Base-by-base conservation (phyloP, 345 rosid species). In the Fremontodendron californicum region DNA sequence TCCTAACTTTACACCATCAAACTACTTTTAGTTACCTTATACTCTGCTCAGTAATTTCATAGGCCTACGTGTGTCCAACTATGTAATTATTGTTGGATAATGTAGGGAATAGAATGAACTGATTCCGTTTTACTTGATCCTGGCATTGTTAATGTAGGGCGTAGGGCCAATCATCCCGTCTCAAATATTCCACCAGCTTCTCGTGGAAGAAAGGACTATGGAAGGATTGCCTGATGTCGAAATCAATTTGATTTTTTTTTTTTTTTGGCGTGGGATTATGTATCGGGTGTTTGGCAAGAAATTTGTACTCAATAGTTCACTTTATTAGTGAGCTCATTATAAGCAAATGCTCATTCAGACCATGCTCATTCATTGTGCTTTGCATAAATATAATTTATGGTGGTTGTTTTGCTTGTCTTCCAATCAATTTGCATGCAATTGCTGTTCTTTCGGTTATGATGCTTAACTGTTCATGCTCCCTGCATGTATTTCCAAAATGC, bases 181-280 rank as follows among this genome's bases (percentile, higher is more conserved):
- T 79, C 92, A 42, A 91, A 88, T 87, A 86, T 92, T 66, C 93
- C 87, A 19, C 88, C 99, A 19, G 75, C 97, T 81, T 89, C 96
- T 55, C 93, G 93, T 46, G 96, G 94, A 79, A 93, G 91, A 85
- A 91, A 88, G 86, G 99, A 96, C 83, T 85, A 86, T 74, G 99
- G 96, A 84, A 92, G 92, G 87, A 90, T 92, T 81, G 82, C 91
- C 74, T 93, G 85, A 87, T 81, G 84, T 82, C 42, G 81, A 74
- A 71, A 81, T 79, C 78, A 40, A 75, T 71, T 80, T 80, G 77
- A 79, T 75, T 77, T 87, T 49, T 5, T 75, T 77, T 87, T 49
- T 5, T 61, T 76, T 77, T 42, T 45, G 18, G 76, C 60, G 81
- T 86, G 88, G 81, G 81, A 80, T 81, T 80, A 72, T 81, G 86